phyloP scores from a whole-genome alignment of 441 rosid species.

The Capsella rubella region DNA sequence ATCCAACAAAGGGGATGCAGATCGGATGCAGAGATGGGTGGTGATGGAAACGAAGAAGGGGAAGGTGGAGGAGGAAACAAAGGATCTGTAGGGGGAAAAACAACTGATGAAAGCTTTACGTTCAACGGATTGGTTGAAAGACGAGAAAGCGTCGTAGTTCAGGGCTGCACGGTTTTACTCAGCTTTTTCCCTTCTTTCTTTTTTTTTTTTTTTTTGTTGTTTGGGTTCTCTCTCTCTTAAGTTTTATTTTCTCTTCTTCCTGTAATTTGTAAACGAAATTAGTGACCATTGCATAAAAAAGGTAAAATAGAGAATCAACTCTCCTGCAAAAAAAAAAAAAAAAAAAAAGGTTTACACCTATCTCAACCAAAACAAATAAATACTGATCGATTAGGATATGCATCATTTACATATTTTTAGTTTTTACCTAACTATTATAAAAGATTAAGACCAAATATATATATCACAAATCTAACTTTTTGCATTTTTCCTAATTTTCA shows the following conservation, averaged over 20 bases:
- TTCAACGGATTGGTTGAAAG: constrained; percentile 41
- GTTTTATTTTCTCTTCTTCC: neutral
- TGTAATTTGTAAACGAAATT: constrained; percentile 19
- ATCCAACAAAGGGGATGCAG: constrained; percentile 23
- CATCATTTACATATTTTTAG: neutral
- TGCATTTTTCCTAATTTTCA: too few species aligned
- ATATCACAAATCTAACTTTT: too few species aligned
- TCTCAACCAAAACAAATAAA: neutral
- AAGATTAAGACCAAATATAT: too few species aligned
- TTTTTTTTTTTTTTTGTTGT: neutral
- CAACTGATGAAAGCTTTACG: constrained; percentile 38
- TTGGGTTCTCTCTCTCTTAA: neutral
- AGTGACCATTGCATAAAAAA: neutral
- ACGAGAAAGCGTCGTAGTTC: constrained; percentile 41
- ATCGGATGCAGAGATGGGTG: constrained; percentile 25
- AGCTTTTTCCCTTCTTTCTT: constrained; percentile 7
- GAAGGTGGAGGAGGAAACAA: constrained; percentile 7
- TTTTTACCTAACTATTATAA: neutral
- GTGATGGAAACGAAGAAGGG: constrained; percentile 15
- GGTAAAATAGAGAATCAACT: too few species aligned
- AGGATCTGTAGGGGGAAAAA: constrained; percentile 24
- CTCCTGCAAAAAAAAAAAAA: too few species aligned
- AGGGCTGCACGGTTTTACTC: constrained; percentile 42
- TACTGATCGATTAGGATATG: neutral
- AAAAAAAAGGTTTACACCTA: neutral